Conservation (phyloP, 495 filamentous ascomycete genomes). For the Hypomontagnella monticulosa region DNA sequence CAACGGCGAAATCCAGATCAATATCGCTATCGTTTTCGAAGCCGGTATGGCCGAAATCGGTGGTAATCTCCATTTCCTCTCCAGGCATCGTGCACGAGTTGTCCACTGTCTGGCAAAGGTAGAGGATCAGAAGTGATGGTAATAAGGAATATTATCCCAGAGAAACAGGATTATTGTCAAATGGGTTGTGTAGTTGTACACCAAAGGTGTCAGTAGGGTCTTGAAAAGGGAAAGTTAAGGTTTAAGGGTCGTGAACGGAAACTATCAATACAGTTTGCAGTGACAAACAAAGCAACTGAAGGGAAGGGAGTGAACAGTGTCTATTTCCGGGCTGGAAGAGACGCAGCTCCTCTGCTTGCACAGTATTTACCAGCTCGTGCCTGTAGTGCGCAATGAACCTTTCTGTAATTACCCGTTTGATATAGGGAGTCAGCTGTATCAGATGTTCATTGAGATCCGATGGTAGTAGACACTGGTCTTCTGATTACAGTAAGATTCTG, state of each 20-base stretch:
- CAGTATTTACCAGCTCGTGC: background rate
- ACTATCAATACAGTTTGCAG: background rate
- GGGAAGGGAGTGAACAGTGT: conserved; percentile 2
- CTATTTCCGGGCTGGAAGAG: conserved; percentile 28
- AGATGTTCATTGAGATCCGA: background rate
- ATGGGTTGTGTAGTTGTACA: conserved; percentile 2
- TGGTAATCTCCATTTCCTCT: conserved; percentile 65
- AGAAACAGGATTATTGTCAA: background rate
- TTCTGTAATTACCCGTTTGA: background rate
- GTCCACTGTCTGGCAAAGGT: conserved; percentile 1
- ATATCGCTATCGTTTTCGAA: conserved; percentile 77
- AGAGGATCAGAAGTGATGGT: background rate
- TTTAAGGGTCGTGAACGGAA: background rate
- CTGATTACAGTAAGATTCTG: background rate
- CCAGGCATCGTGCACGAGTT: conserved; percentile 63
- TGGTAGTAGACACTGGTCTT: conserved; percentile 1
- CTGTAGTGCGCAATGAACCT: background rate
- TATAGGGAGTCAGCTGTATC: background rate
- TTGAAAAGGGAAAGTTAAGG: background rate
- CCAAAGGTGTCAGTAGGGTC: background rate
- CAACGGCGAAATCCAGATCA: conserved; percentile 73
- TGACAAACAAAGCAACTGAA: conserved; percentile 25
- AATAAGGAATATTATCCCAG: background rate
- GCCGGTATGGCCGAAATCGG: conserved; percentile 52
- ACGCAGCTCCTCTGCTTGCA: background rate